Evolutionary conservation across 176 grass and related monocot genomes (phyloP), one percentile per base, ranked within the genome.

Genomic region (Melocanna baccifera): DNA sequence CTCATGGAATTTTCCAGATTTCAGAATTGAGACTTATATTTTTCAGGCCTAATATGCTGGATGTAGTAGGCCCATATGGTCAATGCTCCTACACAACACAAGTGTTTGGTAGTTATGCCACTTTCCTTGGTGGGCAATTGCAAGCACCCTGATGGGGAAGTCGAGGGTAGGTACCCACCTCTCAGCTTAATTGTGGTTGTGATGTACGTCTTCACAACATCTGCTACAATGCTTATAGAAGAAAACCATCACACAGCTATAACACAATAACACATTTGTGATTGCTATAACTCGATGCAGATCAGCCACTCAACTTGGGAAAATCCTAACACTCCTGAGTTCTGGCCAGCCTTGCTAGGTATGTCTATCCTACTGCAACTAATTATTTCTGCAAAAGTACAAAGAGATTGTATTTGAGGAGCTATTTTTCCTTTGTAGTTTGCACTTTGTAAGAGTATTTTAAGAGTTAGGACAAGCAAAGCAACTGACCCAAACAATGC

Each of bases 251-350:
- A 59, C 11, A 28, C 51, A 69, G 2, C 22, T 9, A n/a, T 53
- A 7, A 14, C 34, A 41, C 42, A 10, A 52, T 48, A 12, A 51
- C 62, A 32, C 67, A 55, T 73, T 43, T 68, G 1, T 42, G 69
- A 85, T 69, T 28, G 65, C 62, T 81, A 81, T 43, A 41, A 71
- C 71, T 47, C 45, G 65, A 56, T 55, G 36, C 36, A 47, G 62
- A 70, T 65, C 45, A n/a, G 78, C 88, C 78, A 57, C 69, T 67
- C 59, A 46, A 67, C 85, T 43, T 55, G 47, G 72, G 43, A 82
- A 86, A 82, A n/a, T 55, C 71, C 64, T 16, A 77, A 55, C 11
- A 52, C 18, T 58, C 41, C 28, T 68, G 76, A 75, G 23, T 67
- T 39, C 40, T 40, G 19, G 50, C 15, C 59, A 67, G 25, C 62